These are phyloP conservation scores for Flaveria linearis DNA, from an alignment of 129 eudicot species.

Conservation along the genomic window DNA sequence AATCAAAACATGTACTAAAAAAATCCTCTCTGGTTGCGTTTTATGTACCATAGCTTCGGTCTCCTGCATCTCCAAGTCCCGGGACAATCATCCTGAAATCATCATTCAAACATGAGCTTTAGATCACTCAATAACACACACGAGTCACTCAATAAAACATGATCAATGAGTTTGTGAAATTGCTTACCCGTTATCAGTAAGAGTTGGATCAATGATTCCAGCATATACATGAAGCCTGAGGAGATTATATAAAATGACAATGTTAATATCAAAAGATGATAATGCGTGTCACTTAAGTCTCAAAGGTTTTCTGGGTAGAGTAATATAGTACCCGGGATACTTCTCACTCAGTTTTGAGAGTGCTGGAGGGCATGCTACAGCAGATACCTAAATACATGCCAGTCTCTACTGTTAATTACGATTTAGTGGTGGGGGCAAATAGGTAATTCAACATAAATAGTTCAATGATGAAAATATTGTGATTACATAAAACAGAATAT, in stretches of 20 bases:
- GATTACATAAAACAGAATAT: background rate
- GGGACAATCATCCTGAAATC: slow-evolving; percentile 86
- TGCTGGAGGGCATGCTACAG: slow-evolving; percentile 95
- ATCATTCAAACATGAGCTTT: slow-evolving; percentile 8
- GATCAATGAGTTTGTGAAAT: background rate
- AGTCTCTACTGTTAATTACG: background rate
- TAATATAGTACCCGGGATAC: slow-evolving; percentile 71
- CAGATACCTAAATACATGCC: slow-evolving; percentile 53
- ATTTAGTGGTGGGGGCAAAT: background rate
- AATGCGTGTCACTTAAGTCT: background rate
- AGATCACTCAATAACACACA: background rate
- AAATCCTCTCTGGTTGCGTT: background rate
- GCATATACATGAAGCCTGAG: slow-evolving; percentile 92
- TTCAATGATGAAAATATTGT: background rate
- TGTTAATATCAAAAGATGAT: background rate
- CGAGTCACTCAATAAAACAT: background rate
- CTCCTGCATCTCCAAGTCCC: slow-evolving; percentile 98
- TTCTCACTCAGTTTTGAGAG: slow-evolving; percentile 91
- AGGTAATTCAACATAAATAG: background rate
- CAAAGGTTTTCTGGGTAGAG: background rate
- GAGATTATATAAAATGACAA: background rate
- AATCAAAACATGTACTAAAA: background rate
- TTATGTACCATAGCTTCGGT: slow-evolving; percentile 89
- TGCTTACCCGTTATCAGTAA: slow-evolving; percentile 79
- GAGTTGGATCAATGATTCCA: slow-evolving; percentile 84